Evolutionary conservation across 31 red algal genomes (phyloP).

Genomic region (Asparagopsis taxiformis): DNA sequence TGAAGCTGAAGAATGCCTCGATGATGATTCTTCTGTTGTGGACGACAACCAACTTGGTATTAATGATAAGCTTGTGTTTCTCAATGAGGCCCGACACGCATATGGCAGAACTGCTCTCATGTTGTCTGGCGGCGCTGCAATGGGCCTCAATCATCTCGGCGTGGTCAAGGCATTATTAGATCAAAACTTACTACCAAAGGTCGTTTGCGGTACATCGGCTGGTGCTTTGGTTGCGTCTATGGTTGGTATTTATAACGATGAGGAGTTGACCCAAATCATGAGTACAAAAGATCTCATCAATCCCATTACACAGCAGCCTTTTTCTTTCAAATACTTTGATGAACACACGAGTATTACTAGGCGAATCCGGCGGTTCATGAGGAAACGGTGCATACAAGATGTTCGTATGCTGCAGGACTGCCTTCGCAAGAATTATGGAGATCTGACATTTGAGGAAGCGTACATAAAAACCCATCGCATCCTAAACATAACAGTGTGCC

Average conservation of each 20-base stretch:
- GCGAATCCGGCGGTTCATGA: conserved; percentile 39
- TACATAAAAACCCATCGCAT: conserved; percentile 88
- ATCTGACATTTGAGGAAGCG: conserved; percentile 94
- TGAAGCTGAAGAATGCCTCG: background rate
- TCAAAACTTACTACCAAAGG: conserved; percentile 74
- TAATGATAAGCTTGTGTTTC: conserved; percentile 70
- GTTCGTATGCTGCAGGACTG: conserved; percentile 71
- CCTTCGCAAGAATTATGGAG: conserved; percentile 80
- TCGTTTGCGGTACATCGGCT: conserved; percentile 84
- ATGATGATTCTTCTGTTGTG: background rate
- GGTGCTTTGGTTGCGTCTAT: conserved; percentile 87
- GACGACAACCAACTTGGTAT: conserved; percentile 28
- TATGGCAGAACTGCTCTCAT: conserved; percentile 92
- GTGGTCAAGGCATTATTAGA: conserved; percentile 79
- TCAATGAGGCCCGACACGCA: conserved; percentile 94
- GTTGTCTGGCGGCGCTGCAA: conserved; percentile 82
- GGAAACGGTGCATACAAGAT: conserved; percentile 73
- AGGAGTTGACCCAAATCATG: conserved; percentile 55
- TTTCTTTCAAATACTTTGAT: conserved; percentile 79
- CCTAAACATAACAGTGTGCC: conserved; percentile 90
- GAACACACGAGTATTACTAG: conserved; percentile 18
- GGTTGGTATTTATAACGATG: conserved; percentile 80
- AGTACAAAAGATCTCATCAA: conserved; percentile 52
- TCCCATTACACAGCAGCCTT: conserved; percentile 63
- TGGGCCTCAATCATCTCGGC: conserved; percentile 91